phyloP scores from a whole-genome alignment of 164 flowering plant species.

The Kingdonia uniflora region DNA sequence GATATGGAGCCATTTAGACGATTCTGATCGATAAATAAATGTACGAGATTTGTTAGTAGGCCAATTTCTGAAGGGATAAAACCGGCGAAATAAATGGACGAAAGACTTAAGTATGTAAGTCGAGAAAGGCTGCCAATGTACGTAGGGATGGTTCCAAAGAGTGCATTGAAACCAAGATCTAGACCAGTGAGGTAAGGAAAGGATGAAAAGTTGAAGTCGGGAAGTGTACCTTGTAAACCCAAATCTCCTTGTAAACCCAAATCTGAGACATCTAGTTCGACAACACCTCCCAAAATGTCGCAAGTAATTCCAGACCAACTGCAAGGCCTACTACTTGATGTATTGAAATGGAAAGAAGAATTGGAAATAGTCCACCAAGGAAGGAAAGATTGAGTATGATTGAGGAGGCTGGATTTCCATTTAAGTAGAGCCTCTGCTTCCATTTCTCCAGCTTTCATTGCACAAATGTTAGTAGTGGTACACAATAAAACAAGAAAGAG shows the following conservation, averaged over 20 bases:
- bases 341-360: background rate
- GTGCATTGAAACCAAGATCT: background rate
- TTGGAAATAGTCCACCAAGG: background rate
- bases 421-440: background rate
- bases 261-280: background rate
- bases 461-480: no score
- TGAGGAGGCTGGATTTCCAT: constrained; percentile 1
- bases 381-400: background rate
- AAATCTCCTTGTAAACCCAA: background rate
- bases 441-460: no score
- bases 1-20: no score
- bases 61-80: background rate
- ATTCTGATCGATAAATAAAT: no score
- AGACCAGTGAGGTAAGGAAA: background rate
- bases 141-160: background rate
- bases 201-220: background rate
- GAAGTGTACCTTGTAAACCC: constrained; percentile 1
- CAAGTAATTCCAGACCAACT: background rate
- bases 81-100: background rate
- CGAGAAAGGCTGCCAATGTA: background rate
- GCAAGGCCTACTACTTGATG: background rate
- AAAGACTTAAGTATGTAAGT: background rate
- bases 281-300: background rate
- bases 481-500: no score
- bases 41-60: background rate